phyloP scores from a whole-genome alignment of 2,329 filamentous ascomycete species.

The Ophiostoma novo-ulmi region DNA sequence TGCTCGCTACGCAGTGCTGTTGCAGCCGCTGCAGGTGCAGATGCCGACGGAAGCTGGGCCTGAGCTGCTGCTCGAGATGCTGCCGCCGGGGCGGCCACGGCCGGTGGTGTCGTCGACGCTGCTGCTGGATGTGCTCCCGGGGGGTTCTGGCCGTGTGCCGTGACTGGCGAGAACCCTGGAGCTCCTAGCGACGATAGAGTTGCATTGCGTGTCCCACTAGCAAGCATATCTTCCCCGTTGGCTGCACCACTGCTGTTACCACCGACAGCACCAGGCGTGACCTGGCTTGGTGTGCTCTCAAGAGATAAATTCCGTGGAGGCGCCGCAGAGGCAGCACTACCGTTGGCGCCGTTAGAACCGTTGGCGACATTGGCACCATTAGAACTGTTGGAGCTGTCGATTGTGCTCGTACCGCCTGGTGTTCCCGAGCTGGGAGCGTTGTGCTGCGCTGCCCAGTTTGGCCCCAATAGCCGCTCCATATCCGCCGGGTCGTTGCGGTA shows the following conservation, averaged over 20 bases:
- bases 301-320: background rate
- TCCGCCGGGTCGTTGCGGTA: constrained; percentile 57
- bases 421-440: background rate
- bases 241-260: background rate
- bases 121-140: background rate
- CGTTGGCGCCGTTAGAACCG: background rate
- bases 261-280: background rate
- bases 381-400: background rate
- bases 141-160: background rate
- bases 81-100: background rate
- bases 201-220: background rate
- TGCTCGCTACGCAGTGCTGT: background rate
- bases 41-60: background rate
- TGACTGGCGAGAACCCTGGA: background rate
- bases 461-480: constrained; percentile 37
- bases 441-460: constrained; percentile 33
- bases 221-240: background rate
- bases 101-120: background rate
- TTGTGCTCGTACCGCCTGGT: background rate
- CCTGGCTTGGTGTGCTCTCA: background rate
- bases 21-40: background rate
- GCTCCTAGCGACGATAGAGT: background rate
- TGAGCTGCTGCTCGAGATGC: background rate
- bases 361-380: background rate
- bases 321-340: constrained; percentile 18